Percentiles rank a stretch among this genome's conserved stretches.
These are phyloP conservation scores for Emericellopsis cladophorae DNA, from an alignment of 2,329 filamentous ascomycete species.

Conservation along the genomic window DNA sequence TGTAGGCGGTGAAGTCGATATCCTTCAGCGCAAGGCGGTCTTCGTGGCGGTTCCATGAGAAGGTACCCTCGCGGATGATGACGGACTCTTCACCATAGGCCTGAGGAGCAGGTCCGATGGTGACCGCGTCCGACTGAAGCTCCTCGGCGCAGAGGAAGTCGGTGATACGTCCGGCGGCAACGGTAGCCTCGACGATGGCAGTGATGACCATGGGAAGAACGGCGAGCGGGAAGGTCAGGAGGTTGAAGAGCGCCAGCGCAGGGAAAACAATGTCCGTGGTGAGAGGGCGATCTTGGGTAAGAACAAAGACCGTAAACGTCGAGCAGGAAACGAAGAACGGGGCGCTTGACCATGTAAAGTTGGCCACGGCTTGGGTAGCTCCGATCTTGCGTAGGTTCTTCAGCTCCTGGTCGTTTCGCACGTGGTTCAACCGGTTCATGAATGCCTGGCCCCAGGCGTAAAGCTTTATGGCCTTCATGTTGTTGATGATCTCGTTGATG, in stretches of 20 bases:
- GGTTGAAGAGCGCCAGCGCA: conserved; percentile 81
- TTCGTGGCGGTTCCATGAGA: conserved; percentile 88
- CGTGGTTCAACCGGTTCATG: conserved; percentile 92
- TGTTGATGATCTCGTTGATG: conserved; percentile 96
- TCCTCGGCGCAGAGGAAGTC: conserved; percentile 81
- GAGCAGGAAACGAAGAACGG: conserved; percentile 96
- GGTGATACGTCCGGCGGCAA: conserved; percentile 77
- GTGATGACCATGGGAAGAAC: conserved; percentile 97
- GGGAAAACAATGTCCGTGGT: conserved; percentile 96
- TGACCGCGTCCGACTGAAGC: conserved; percentile 73
- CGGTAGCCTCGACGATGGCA: conserved; percentile 87
- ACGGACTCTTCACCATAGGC: conserved; percentile 78
- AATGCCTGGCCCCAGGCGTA: conserved; percentile 97
- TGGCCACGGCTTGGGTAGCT: conserved; percentile 83
- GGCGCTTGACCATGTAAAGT: conserved; percentile 96
- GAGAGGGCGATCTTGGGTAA: conserved; percentile 67
- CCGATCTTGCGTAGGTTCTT: conserved; percentile 95
- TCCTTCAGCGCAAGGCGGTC: conserved; percentile 59
- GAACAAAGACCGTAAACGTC: conserved; percentile 88
- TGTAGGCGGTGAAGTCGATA: conserved; percentile 79
- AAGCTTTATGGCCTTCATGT: conserved; percentile 99
- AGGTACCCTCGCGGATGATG: conserved; percentile 69
- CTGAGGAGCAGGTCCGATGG: conserved; percentile 53
- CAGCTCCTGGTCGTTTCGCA: conserved; percentile 89
- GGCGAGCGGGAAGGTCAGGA: conserved; percentile 87